A percentile compares a stretch with the other conserved stretches of the same genome.
Evolutionary conservation across 2,329 filamentous ascomycete genomes (phyloP).

Genomic region (Myriosclerotinia curreyana): DNA sequence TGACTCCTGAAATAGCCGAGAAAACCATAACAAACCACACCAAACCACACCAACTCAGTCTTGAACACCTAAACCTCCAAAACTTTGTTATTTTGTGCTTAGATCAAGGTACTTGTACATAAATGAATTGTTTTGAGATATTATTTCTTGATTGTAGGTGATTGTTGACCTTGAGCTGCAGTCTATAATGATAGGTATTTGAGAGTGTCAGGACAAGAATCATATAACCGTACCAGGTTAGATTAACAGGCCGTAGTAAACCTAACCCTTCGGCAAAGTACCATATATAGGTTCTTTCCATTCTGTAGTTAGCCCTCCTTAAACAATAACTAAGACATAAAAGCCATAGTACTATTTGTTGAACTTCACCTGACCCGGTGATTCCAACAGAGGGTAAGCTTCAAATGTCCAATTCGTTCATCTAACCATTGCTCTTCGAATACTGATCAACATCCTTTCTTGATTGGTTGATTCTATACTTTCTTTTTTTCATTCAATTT

Average conservation of each 20-base stretch:
- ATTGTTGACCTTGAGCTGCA: neutral
- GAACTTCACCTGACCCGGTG: no score
- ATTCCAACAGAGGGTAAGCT: neutral
- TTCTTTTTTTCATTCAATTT: neutral
- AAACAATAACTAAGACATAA: no score
- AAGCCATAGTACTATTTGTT: no score
- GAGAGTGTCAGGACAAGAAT: no score
- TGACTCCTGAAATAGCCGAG: neutral
- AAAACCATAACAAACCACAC: neutral
- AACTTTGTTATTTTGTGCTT: neutral
- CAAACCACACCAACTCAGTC: neutral
- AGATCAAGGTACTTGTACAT: neutral
- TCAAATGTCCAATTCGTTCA: neutral
- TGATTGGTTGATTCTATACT: neutral
- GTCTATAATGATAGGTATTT: neutral
- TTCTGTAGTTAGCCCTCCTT: no score
- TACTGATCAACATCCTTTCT: neutral
- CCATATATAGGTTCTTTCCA: no score
- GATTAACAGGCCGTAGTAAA: no score
- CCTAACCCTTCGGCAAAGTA: no score
- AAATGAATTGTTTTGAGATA: neutral
- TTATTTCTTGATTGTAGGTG: neutral
- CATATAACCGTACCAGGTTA: no score
- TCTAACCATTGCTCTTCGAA: neutral
- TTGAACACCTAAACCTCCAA: neutral